These are phyloP conservation scores for Ceratobasidium sp. DNA, from an alignment of 1,284 basidiomycete species.

Conservation along the genomic window DNA sequence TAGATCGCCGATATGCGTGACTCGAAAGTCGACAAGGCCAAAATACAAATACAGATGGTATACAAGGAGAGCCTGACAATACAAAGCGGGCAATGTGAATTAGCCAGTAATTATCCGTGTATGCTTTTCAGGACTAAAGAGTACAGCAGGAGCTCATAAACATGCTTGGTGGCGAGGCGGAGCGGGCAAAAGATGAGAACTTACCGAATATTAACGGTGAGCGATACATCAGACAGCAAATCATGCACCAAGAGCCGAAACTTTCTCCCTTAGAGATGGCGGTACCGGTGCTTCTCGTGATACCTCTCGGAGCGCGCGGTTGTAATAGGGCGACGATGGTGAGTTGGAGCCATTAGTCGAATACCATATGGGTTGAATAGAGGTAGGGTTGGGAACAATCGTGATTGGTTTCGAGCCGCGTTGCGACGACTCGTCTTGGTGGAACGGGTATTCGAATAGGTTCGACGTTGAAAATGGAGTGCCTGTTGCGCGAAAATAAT, in stretches of 20 bases:
- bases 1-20: neutral
- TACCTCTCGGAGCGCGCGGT: slow-evolving; percentile 22
- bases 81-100: neutral
- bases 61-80: neutral
- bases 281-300: slow-evolving; percentile 25
- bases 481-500: slow-evolving; percentile 1
- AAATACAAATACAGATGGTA: slow-evolving; percentile 16
- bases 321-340: slow-evolving; percentile 21
- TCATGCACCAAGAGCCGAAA: slow-evolving; percentile 17
- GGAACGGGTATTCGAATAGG: slow-evolving; percentile 29
- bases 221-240: neutral
- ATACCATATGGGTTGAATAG: neutral
- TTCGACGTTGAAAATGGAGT: slow-evolving; percentile 33
- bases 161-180: neutral
- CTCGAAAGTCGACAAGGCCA: neutral
- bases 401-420: slow-evolving; percentile 7
- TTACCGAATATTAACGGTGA: neutral
- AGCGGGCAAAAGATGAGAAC: neutral
- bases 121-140: slow-evolving; percentile 4
- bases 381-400: neutral
- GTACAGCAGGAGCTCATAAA: neutral
- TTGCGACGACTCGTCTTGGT: slow-evolving; percentile 7
- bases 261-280: slow-evolving; percentile 28
- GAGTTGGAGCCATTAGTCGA: slow-evolving; percentile 12
- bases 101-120: slow-evolving; percentile 1